These are phyloP conservation scores for Euphorbia tirucalli DNA, from an alignment of 345 rosid species.

Conservation along the genomic window DNA sequence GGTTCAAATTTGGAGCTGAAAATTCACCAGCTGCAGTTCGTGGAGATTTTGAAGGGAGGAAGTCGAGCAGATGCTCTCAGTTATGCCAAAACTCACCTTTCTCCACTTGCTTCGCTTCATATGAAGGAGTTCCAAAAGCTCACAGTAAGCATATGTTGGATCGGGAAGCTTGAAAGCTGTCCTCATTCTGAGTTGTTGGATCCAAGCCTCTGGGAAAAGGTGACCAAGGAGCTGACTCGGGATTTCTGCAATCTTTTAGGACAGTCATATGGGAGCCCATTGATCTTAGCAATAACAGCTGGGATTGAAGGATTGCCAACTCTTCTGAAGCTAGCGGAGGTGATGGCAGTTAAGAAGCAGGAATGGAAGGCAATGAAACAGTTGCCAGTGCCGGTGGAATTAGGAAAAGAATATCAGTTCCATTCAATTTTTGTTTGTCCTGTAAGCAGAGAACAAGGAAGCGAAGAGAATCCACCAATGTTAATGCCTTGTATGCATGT, in stretches of 20 bases:
- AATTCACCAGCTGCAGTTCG: slow-evolving; percentile 52
- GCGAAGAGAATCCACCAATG: slow-evolving; percentile 75
- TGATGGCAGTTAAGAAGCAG: slow-evolving; percentile 63
- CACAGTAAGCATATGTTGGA: slow-evolving; percentile 50
- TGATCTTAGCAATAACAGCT: slow-evolving; percentile 55
- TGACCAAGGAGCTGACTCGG: slow-evolving; percentile 45
- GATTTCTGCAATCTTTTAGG: slow-evolving; percentile 54
- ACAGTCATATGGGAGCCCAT: slow-evolving; percentile 48
- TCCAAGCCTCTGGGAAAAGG: slow-evolving; percentile 45
- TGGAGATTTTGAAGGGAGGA: slow-evolving; percentile 62
- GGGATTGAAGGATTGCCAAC: slow-evolving; percentile 64
- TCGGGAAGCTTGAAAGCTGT: slow-evolving; percentile 48
- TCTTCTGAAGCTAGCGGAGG: slow-evolving; percentile 63
- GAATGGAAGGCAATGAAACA: slow-evolving; percentile 67
- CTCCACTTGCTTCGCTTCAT: slow-evolving; percentile 40
- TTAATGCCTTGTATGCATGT: slow-evolving; percentile 68
- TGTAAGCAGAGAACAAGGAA: slow-evolving; percentile 63
- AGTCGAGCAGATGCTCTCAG: slow-evolving; percentile 43
- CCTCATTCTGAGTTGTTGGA: slow-evolving; percentile 50
- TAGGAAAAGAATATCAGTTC: slow-evolving; percentile 61
- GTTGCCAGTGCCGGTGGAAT: slow-evolving; percentile 57
- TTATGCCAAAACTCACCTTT: slow-evolving; percentile 56
- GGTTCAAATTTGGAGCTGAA: slow-evolving; percentile 60
- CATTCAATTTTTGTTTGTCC: slow-evolving; percentile 77
- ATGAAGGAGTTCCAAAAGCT: slow-evolving; percentile 48